Evolutionary conservation across 805 yeast genomes (phyloP).

Genomic region (Lachancea kluyveri): DNA sequence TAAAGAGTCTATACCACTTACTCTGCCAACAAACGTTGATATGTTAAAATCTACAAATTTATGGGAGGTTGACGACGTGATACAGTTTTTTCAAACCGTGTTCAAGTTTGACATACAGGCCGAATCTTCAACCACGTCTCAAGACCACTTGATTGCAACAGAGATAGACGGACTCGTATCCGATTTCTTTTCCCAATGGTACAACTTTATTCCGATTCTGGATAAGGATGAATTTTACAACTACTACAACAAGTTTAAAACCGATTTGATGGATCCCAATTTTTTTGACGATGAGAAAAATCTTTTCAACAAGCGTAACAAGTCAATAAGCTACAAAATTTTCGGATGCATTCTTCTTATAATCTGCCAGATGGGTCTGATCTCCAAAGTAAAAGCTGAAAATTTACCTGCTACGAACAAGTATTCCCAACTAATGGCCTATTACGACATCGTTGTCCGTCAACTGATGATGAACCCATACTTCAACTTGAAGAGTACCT

Average conservation of each 20-base stretch:
- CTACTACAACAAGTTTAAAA: slow-evolving; percentile 37
- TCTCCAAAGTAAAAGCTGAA: slow-evolving; percentile 21
- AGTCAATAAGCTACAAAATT: slow-evolving; percentile 24
- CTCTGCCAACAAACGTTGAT: slow-evolving; percentile 8
- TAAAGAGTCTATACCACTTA: slow-evolving; percentile 42
- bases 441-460: slow-evolving; percentile 50
- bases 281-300: slow-evolving; percentile 11
- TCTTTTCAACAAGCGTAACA: slow-evolving; percentile 12
- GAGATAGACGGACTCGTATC: slow-evolving; percentile 60
- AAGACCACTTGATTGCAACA: slow-evolving; percentile 10
- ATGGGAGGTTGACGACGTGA: slow-evolving; percentile 26
- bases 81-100: slow-evolving; percentile 16
- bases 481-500: slow-evolving; percentile 51
- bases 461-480: slow-evolving; percentile 56
- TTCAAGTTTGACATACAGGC: slow-evolving; percentile 19
- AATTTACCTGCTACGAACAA: slow-evolving; percentile 8
- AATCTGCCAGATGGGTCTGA: slow-evolving; percentile 28
- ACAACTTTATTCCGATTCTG: slow-evolving; percentile 58
- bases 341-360: slow-evolving; percentile 23
- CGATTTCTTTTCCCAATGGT: slow-evolving; percentile 74
- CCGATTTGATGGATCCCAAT: slow-evolving; percentile 3
- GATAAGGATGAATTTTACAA: slow-evolving; percentile 63
- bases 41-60: slow-evolving; percentile 18
- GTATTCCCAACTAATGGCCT: slow-evolving; percentile 30
- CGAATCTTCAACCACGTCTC: slow-evolving; percentile 1